Conservation (phyloP, 2,329 filamentous ascomycete genomes). For the Talaromyces sp. region DNA sequence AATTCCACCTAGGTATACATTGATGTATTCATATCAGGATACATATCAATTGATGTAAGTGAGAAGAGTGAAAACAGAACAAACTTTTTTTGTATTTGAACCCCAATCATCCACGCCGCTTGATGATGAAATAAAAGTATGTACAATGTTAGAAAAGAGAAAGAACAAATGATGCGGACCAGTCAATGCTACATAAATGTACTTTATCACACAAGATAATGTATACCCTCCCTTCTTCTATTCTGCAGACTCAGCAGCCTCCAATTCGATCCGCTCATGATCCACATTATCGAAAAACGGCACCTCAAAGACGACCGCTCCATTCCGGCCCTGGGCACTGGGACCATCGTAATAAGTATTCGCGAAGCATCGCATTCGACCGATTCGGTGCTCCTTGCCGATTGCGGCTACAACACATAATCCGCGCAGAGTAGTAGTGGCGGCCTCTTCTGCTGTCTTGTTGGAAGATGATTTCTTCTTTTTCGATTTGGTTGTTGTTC, state of each 20-base stretch:
- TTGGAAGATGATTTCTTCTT: conserved; percentile 14
- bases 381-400: conserved; percentile 79
- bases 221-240: not conserved
- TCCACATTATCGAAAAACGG: conserved; percentile 38
- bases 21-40: too few species aligned
- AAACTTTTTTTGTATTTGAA: conserved; percentile 13
- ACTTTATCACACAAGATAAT: not conserved
- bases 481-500: conserved; percentile 19
- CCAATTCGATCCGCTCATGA: conserved; percentile 12
- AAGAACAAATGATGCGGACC: not conserved
- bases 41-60: too few species aligned
- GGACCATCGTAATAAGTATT: conserved; percentile 35
- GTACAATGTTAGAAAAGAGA: not conserved
- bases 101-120: conserved; percentile 5
- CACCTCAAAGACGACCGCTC: conserved; percentile 83
- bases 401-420: conserved; percentile 81
- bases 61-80: not conserved
- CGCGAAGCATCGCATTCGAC: conserved; percentile 63
- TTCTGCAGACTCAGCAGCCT: not conserved
- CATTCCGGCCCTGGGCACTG: conserved; percentile 60
- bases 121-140: not conserved
- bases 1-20: too few species aligned
- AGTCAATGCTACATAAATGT: not conserved
- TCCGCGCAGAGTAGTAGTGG: conserved; percentile 52
- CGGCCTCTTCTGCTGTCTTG: conserved; percentile 12